Conservation (phyloP, 495 filamentous ascomycete genomes). For the Aspergillus egyptiacus region DNA sequence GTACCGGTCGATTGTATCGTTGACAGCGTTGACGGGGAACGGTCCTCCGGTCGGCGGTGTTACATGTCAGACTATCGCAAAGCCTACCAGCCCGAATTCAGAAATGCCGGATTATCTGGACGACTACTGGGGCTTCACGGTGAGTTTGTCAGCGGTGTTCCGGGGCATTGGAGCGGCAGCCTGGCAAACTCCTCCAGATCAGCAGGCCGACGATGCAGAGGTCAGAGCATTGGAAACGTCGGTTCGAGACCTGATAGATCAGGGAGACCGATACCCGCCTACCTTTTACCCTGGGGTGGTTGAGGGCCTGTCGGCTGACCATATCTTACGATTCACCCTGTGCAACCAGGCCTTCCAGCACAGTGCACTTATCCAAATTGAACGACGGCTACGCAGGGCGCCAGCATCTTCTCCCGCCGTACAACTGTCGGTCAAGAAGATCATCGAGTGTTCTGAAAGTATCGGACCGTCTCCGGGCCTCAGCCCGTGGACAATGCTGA, state of each 20-base stretch:
- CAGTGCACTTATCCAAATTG: constrained; percentile 42
- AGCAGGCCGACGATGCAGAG: constrained; percentile 23
- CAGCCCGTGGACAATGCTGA: constrained; percentile 44
- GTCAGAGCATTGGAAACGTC: constrained; percentile 32
- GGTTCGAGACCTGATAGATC: constrained; percentile 33
- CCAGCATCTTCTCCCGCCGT: constrained; percentile 32
- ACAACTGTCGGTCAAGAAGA: constrained; percentile 37
- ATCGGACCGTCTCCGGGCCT: constrained; percentile 39
- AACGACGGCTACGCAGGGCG: constrained; percentile 33
- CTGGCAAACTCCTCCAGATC: constrained; percentile 31
- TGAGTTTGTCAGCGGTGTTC: constrained; percentile 38
- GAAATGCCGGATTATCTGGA: constrained; percentile 37
- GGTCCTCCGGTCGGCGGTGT: constrained; percentile 38
- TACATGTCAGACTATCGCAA: constrained; percentile 14
- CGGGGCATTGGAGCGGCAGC: constrained; percentile 39
- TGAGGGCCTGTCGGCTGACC: constrained; percentile 30
- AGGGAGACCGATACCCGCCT: constrained; percentile 26
- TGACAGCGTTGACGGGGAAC: constrained; percentile 43
- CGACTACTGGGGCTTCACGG: constrained; percentile 45
- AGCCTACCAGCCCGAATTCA: constrained; percentile 14
- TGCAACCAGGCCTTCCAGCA: constrained; percentile 46
- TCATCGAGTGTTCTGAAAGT: constrained; percentile 38
- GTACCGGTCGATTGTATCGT: constrained; percentile 43
- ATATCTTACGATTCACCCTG: constrained; percentile 34
- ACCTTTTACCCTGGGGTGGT: constrained; percentile 38